Base-by-base conservation (phyloP, 192 early-diverging fungal genomes). In the Geosiphon pyriformis region DNA sequence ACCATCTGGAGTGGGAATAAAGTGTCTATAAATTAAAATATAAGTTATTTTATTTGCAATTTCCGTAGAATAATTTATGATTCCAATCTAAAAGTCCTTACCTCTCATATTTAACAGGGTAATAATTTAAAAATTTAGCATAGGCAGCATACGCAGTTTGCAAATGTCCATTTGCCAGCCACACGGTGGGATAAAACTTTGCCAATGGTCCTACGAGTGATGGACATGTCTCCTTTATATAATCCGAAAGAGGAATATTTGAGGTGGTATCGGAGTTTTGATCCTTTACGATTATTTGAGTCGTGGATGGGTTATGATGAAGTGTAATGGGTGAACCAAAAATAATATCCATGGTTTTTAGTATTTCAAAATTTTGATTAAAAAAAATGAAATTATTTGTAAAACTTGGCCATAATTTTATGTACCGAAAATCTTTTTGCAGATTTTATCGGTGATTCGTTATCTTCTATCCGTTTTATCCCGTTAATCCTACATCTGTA, bases 141-240 rank as follows among this genome's bases (percentile, higher is more conserved):
- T 81, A 70, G 37, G 85, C 77, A 42, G 88, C 85, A 59, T 78
- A 85, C 31, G 82, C 75, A n/a, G 92, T 94, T 71, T 94, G 93
- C 33, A 92, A 46, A 73, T 95, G 88, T 11, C 90, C 88, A 37
- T 80, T 87, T 48, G 76, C 78, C 42, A 98, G 81, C 70, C 83
- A 89, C 22, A 72, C 67, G 8, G 90, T 90, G 2, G 94, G 91
- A 52, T 76, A 75, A 74, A 86, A 95, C 4, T 68, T 70, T 15
- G 80, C 80, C 18, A 75, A 56, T 34, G 76, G 53, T 26, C 79
- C 86, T 6, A 75, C 61, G 31, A 89, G 69, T 6, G 80, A 76
- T 18, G 88, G 88, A 32, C 88, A 89, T 25, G 54, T 57, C 61
- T 72, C 46, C 18, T 27, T 23, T 17, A 80, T 52, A 33, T 70